Conservation (phyloP, 164 flowering plant species). For the Sextonia rubra region DNA sequence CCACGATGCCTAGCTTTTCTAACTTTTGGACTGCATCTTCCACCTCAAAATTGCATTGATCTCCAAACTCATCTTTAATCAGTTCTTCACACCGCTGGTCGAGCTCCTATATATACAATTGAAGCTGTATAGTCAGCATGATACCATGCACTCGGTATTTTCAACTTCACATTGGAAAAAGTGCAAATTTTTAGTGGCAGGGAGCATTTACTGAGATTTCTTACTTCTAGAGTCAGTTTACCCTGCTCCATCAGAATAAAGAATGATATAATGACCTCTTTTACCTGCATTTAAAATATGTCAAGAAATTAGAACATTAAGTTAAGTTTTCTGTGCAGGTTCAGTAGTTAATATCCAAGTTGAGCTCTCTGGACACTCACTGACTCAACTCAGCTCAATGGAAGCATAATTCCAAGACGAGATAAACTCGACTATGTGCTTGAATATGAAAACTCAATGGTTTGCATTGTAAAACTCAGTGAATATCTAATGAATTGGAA, state of each 20-base stretch:
- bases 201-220: not conserved
- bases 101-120: constrained; percentile 42
- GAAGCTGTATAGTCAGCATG: constrained; percentile 5
- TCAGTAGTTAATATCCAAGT: not conserved
- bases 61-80: constrained; percentile 67
- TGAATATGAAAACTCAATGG: too few species aligned
- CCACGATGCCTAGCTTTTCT: constrained; percentile 84
- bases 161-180: not conserved
- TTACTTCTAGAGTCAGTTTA: constrained; percentile 56
- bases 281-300: constrained; percentile 45
- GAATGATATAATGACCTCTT: constrained; percentile 70
- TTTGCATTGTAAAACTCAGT: not conserved
- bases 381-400: not conserved
- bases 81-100: constrained; percentile 65
- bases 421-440: not conserved
- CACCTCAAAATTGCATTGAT: constrained; percentile 71
- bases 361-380: not conserved
- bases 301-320: not conserved
- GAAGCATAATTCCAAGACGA: not conserved
- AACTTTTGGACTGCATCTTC: constrained; percentile 89
- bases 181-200: not conserved
- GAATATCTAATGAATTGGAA: not conserved
- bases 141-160: not conserved
- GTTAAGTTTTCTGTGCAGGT: not conserved
- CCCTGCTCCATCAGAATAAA: constrained; percentile 82